A percentile compares a stretch with the other conserved stretches of the same genome.
Conservation (phyloP, 768 basidiomycete genomes). For the Amyloporia xantha region DNA sequence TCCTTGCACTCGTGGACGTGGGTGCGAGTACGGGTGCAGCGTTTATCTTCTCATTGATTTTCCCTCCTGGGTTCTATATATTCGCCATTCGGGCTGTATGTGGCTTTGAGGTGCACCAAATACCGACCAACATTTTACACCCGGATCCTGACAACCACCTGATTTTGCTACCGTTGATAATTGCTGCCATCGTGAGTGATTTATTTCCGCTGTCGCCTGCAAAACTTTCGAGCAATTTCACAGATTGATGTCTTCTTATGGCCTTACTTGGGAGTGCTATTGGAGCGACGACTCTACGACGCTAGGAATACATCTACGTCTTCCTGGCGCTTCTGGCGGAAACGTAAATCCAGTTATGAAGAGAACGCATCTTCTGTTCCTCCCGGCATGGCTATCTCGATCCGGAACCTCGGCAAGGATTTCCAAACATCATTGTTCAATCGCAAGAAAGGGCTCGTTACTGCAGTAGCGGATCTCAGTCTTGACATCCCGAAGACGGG, state of each 20-base stretch:
- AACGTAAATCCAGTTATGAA: constrained; percentile 8
- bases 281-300: constrained; percentile 60
- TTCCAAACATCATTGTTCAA: constrained; percentile 46
- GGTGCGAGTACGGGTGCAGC: constrained; percentile 35
- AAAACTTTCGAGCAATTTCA: not conserved
- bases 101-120: constrained; percentile 57
- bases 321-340: constrained; percentile 17
- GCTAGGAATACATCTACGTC: constrained; percentile 32
- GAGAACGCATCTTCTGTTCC: constrained; percentile 23
- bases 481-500: constrained; percentile 65
- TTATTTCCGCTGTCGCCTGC: not conserved
- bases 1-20: constrained; percentile 53
- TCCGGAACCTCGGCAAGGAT: constrained; percentile 52
- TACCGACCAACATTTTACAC: constrained; percentile 46
- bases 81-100: constrained; percentile 63
- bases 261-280: constrained; percentile 56
- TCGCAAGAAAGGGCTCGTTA: constrained; percentile 41
- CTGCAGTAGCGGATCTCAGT: constrained; percentile 59
- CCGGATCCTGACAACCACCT: constrained; percentile 57
- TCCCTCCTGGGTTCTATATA: constrained; percentile 72
- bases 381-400: constrained; percentile 49
- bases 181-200: constrained; percentile 54
- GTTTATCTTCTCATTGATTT: constrained; percentile 60
- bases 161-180: constrained; percentile 48
- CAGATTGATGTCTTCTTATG: constrained; percentile 71